Evolutionary conservation across 768 basidiomycete genomes (phyloP).

Genomic region (Suillus lakei): DNA sequence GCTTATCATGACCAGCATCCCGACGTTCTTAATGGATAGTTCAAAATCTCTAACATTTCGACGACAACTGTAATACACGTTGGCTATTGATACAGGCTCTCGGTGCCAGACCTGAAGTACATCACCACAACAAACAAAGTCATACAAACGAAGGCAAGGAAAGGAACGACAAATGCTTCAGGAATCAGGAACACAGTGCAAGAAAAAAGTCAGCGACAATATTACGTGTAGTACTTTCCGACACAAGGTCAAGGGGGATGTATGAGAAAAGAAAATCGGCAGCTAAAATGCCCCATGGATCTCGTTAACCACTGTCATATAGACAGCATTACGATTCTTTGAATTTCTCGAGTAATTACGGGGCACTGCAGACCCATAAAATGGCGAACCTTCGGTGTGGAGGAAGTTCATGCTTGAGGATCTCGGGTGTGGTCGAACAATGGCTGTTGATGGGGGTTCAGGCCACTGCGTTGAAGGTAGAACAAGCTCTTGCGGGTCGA

Average conservation of each 20-base stretch:
- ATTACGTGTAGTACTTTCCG: neutral
- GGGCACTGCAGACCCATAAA: constrained; percentile 9
- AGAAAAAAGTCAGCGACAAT: neutral
- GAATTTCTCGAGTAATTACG: neutral
- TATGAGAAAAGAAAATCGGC: neutral
- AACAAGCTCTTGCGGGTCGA: constrained; percentile 24
- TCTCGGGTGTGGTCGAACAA: constrained; percentile 15
- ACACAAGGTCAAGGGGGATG: neutral
- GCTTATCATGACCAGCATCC: too few relatives aligned
- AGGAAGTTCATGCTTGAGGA: constrained; percentile 15
- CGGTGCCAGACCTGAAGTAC: neutral
- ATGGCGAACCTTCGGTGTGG: neutral
- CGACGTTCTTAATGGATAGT: neutral
- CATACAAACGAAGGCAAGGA: neutral
- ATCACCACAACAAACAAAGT: neutral
- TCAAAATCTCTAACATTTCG: neutral
- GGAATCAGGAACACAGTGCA: too few relatives aligned
- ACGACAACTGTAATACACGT: neutral
- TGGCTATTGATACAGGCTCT: neutral
- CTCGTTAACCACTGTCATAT: constrained; percentile 51
- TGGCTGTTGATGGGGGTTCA: constrained; percentile 21
- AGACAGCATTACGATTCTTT: constrained; percentile 36
- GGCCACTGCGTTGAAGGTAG: constrained; percentile 26
- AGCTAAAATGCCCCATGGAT: constrained; percentile 16
- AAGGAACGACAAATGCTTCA: neutral